Percentiles rank a stretch among this genome's conserved stretches.
Evolutionary conservation across 2,329 filamentous ascomycete genomes (phyloP).

Genomic region (Penicillium sp.): DNA sequence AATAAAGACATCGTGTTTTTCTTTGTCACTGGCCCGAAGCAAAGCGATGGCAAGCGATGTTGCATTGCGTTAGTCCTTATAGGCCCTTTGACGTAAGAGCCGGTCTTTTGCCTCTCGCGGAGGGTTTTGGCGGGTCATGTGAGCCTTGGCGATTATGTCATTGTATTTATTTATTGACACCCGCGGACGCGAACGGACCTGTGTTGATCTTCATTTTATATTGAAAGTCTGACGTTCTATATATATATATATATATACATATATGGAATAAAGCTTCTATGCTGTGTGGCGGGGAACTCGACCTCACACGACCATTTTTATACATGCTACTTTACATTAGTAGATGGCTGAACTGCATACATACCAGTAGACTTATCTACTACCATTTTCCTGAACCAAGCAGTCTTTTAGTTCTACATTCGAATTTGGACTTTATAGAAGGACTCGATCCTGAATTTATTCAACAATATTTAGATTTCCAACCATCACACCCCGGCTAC

Average conservation of each 20-base stretch:
- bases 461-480: not conserved
- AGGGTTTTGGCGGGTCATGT: conserved; percentile 13
- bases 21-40: conserved; percentile 32
- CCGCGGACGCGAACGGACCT: not conserved
- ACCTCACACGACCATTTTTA: not conserved
- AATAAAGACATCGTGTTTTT: conserved; percentile 18
- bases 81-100: conserved; percentile 18
- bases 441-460: not conserved
- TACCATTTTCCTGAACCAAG: not conserved
- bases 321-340: not conserved
- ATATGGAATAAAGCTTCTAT: not conserved
- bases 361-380: not conserved
- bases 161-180: not conserved
- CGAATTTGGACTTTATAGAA: not conserved
- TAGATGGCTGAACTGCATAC: not conserved
- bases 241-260: not conserved
- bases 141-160: conserved; percentile 9
- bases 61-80: conserved; percentile 11
- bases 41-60: conserved; percentile 36
- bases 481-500: not conserved
- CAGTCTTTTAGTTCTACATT: not conserved
- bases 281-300: not conserved
- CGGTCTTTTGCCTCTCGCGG: not conserved
- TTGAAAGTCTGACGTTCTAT: not conserved
- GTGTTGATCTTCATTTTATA: not conserved